Evolutionary conservation across 31 red algal species (phyloP), one percentile per base, ranked within the genome.

Genomic region (Endocladia muricata): DNA sequence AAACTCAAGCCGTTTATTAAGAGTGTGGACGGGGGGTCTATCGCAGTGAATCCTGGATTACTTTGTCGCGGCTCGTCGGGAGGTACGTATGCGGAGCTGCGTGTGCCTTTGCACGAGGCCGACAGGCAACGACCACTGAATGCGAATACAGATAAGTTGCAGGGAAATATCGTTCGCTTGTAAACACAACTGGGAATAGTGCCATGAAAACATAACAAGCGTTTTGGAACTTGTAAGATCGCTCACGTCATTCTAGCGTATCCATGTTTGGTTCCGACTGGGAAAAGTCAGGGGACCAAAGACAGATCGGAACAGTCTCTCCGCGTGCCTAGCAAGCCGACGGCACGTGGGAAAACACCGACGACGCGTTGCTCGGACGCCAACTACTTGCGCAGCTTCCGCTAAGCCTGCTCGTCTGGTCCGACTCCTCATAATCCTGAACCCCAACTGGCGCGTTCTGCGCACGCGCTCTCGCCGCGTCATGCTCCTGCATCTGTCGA

Each of bases 21-120:
- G 84, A 65, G 73, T 26, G 65, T 88, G 2, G 74, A 88, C 48
- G 65, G 66, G 1, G 84, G 74, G 17, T 73, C 74, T 7, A 37
- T 88, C 2, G 84, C 74, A n/a, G 61, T 88, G 33, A 88, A 88
- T 42, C 84, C 84, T 4, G 84, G 84, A 1, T 36, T 88, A 55
- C 40, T 76, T 2, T 61, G 65, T 36, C 60, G 84, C 11, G 84
- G 74, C 19, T 49, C 54, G 3, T 23, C 48, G 17, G 84, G 84
- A 4, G 84, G 84, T 13, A 73, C 74, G 25, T 88, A 79, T 51
- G 84, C 84, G 3, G 84, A 88, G 43, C 40, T 88, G 25, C 38
- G 58, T 0, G 40, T 88, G 42, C 84, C 84, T 35, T 57, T 88
- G 49, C 84, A 88, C 25, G 34, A 67, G 17, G 61, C 61, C 17